Evolutionary conservation across 345 rosid species (phyloP).

Genomic region (Turnera subulata): DNA sequence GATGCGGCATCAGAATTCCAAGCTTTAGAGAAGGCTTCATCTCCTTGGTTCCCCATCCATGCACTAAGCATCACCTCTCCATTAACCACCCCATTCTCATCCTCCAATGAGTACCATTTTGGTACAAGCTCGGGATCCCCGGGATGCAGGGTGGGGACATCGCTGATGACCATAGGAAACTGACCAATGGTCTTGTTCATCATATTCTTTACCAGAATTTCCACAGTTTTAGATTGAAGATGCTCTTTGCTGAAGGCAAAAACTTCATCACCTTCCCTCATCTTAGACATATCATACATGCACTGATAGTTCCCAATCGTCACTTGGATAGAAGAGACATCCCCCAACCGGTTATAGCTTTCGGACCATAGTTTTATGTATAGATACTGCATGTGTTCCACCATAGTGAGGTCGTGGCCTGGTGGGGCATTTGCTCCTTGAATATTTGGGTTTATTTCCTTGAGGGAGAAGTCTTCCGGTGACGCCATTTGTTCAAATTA

Average conservation of each 20-base stretch:
- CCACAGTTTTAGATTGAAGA: conserved; percentile 14
- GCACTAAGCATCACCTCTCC: conserved; percentile 41
- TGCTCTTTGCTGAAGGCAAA: conserved; percentile 7
- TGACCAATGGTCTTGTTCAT: conserved; percentile 24
- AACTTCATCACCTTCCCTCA: conserved; percentile 1
- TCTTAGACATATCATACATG: not conserved
- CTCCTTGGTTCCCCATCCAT: conserved; percentile 49
- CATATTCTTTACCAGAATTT: conserved; percentile 33
- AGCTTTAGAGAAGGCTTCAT: conserved; percentile 36
- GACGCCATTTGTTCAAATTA: conserved; percentile 2
- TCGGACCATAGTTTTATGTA: not conserved
- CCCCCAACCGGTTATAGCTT: not conserved
- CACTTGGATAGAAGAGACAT: not conserved
- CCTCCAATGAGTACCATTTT: conserved; percentile 38
- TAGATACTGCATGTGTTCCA: conserved; percentile 2
- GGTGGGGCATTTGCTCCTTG: not conserved
- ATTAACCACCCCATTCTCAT: conserved; percentile 20
- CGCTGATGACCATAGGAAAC: conserved; percentile 23
- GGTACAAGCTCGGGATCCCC: conserved; percentile 43
- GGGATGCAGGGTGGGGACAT: conserved; percentile 31
- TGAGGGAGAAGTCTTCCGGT: not conserved
- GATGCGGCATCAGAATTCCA: conserved; percentile 42
- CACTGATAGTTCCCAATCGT: conserved; percentile 6
- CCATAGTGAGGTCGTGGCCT: conserved; percentile 5
- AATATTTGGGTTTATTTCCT: conserved; percentile 8